Evolutionary conservation across 164 flowering plant genomes (phyloP).

Genomic region (Umbellularia californica): DNA sequence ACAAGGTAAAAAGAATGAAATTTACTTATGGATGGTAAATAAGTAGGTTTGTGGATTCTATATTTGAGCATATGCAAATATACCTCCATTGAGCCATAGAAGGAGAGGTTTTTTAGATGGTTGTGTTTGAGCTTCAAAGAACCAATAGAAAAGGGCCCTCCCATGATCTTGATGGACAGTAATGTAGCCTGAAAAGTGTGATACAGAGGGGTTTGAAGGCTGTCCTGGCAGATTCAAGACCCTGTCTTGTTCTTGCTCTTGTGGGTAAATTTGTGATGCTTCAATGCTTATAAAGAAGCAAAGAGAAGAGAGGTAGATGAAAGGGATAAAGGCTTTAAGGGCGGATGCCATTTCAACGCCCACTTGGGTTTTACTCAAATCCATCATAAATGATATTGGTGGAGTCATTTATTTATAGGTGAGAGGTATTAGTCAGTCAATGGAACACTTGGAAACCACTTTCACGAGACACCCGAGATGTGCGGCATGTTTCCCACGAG

Average conservation of each 20-base stretch:
- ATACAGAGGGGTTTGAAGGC: constrained; percentile 39
- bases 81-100: constrained; percentile 82
- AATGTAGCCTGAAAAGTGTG: constrained; percentile 66
- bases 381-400: neutral
- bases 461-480: neutral
- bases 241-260: constrained; percentile 35
- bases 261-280: constrained; percentile 12
- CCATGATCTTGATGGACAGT: constrained; percentile 59
- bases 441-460: neutral
- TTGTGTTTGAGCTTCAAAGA: constrained; percentile 57
- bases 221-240: constrained; percentile 61
- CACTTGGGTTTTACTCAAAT: neutral
- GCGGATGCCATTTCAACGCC: neutral
- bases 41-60: no score
- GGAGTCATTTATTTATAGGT: neutral
- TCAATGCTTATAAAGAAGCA: constrained; percentile 15
- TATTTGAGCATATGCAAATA: neutral
- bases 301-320: constrained; percentile 6
- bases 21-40: no score
- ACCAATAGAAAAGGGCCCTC: constrained; percentile 80
- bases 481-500: neutral
- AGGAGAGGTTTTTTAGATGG: constrained; percentile 56
- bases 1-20: no score
- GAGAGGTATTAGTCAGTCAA: neutral
- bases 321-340: neutral